Evolutionary conservation across 768 basidiomycete species (phyloP).

Genomic region (Termitomyces titanicus): DNA sequence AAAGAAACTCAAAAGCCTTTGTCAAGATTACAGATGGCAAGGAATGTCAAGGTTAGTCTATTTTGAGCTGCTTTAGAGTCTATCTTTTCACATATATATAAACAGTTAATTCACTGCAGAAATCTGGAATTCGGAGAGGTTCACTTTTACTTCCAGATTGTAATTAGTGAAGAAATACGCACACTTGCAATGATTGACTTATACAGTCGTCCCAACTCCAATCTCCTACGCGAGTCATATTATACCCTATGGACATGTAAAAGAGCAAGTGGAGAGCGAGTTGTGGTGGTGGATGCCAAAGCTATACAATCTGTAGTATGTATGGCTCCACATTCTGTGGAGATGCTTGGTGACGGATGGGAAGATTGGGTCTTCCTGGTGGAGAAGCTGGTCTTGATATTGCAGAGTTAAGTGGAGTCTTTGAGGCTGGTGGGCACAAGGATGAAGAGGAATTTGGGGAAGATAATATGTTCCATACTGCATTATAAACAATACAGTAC

Average conservation of each 20-base stretch:
- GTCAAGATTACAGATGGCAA: neutral
- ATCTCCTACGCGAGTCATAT: neutral
- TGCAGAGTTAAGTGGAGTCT: constrained; percentile 7
- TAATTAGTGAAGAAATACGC: neutral
- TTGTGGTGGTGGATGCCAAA: constrained; percentile 6
- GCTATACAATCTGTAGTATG: constrained; percentile 12
- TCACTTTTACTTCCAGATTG: neutral
- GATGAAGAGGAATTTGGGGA: neutral
- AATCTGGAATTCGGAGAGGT: neutral
- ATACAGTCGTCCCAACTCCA: neutral
- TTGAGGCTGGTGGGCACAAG: neutral
- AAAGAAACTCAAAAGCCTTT: neutral
- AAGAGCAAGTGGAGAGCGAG: neutral
- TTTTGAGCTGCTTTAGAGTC: too few species aligned
- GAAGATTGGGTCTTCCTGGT: constrained; percentile 12
- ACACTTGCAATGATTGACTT: neutral
- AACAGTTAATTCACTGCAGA: neutral
- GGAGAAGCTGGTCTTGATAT: constrained; percentile 17
- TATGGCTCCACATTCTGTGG: constrained; percentile 9
- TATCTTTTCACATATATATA: neutral
- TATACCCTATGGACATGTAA: constrained; percentile 11
- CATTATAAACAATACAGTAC: neutral
- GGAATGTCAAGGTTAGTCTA: constrained; percentile 1
- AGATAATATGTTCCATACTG: neutral
- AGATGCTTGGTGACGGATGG: constrained; percentile 13